These are phyloP conservation scores for Hypoxylon fragiforme DNA, from an alignment of 495 filamentous ascomycete species.

Conservation along the genomic window DNA sequence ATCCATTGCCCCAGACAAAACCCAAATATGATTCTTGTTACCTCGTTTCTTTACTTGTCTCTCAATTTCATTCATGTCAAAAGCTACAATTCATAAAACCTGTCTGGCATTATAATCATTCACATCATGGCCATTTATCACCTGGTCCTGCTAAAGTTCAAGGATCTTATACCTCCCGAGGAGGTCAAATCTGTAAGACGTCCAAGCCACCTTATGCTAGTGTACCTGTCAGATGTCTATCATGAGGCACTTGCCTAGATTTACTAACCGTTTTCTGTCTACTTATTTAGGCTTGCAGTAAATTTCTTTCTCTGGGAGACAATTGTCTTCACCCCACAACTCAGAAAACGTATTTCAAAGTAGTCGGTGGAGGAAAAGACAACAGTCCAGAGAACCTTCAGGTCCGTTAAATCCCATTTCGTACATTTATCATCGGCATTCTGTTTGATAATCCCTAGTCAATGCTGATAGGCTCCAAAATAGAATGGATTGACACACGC, in stretches of 20 bases:
- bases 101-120: no score
- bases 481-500: constrained; percentile 61
- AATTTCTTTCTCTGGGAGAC: constrained; percentile 37
- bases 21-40: no score
- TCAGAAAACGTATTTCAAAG: constrained; percentile 60
- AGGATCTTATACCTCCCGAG: constrained; percentile 41
- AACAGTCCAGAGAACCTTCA: constrained; percentile 65
- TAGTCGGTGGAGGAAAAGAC: constrained; percentile 60
- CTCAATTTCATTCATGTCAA: no score
- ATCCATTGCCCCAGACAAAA: no score
- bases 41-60: no score
- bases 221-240: neutral
- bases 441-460: no score
- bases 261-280: no score
- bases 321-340: constrained; percentile 56
- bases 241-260: no score
- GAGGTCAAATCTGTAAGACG: constrained; percentile 51
- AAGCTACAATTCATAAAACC: no score
- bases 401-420: constrained; percentile 38
- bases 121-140: constrained; percentile 56
- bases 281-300: constrained; percentile 36
- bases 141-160: constrained; percentile 62
- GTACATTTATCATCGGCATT: neutral
- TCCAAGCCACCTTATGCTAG: neutral
- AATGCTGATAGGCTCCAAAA: no score